Evolutionary conservation across 495 filamentous ascomycete genomes (phyloP), one percentile per base, ranked within the genome.

Genomic region (Letharia lupina): DNA sequence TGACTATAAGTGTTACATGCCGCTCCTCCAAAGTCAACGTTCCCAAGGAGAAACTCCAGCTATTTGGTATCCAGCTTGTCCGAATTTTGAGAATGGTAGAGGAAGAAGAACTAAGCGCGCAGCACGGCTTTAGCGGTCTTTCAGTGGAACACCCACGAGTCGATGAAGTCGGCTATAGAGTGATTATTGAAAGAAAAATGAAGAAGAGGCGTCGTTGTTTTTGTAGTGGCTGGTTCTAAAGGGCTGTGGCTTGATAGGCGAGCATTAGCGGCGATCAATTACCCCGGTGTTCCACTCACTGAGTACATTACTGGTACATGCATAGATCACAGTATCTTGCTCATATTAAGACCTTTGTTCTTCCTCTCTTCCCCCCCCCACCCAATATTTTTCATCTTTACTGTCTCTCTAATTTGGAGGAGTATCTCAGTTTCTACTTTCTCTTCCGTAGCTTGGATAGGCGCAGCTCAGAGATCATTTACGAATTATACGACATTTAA

Each of bases 401-500:
- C 48, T 52, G 23, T 52, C 28, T 56, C 31, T 37, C 40, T 18
- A 28, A 6, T 13, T 33, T 33, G 52, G 40, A 57, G 9, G 39
- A 23, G 18, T 54, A 41, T 41, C 15, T 41, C 33, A 64, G 23
- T 11, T 42, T 9, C 31, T 12, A 40, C 16, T 37, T 16, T n/a
- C 16, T 65, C 28, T 39, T 45, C 52, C 4, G 0, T 15, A n/a
- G 39, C 10, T 65, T 65, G 40, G 35, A 33, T 45, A 56, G n/a
- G 37, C 28, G 20, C 23, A 58, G 33, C 41, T 28, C 3, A 44
- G 10, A 23, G 6, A 28, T 16, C 18, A 44, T 59, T 48, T 40
- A 65, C 42, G 54, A 59, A 16, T 59, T 60, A 28, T 45, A 59
- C 54, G 63, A 65, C 56, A 42, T 65, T 31, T 54, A 16, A 59